Evolutionary conservation across 2,329 filamentous ascomycete species (phyloP).

Genomic region (Exophiala sp.): DNA sequence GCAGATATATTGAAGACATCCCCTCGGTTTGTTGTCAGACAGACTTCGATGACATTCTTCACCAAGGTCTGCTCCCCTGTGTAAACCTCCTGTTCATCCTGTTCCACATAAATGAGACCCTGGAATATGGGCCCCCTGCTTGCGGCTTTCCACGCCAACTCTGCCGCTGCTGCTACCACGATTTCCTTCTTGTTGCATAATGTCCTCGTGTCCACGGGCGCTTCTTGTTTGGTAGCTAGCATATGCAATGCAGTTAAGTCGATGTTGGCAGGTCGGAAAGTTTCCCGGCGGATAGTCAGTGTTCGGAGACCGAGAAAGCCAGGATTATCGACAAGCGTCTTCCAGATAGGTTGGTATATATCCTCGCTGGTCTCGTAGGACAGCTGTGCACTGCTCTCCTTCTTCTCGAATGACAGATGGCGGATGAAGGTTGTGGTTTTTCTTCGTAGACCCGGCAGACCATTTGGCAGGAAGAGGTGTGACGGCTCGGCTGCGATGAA

Average conservation of each 20-base stretch:
- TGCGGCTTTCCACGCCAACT: conserved; percentile 7
- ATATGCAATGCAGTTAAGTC: conserved; percentile 4
- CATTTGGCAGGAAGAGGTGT: conserved; percentile 15
- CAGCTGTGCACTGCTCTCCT: background rate
- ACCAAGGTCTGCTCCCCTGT: background rate
- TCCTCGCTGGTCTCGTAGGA: conserved; percentile 4
- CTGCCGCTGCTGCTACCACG: conserved; percentile 8
- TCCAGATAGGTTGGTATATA: conserved; percentile 6
- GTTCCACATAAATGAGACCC: conserved; percentile 1
- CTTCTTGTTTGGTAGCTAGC: background rate
- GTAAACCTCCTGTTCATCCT: background rate
- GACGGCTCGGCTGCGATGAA: conserved; percentile 14
- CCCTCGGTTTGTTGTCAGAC: conserved; percentile 1
- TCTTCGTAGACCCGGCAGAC: conserved; percentile 10
- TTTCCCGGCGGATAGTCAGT: conserved; percentile 17
- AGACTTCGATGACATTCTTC: conserved; percentile 3
- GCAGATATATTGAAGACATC: background rate
- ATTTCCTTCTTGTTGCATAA: conserved; percentile 14
- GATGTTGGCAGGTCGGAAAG: conserved; percentile 6
- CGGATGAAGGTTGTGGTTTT: conserved; percentile 11
- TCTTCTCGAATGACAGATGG: conserved; percentile 10
- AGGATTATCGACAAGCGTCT: conserved; percentile 8
- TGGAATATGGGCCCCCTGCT: conserved; percentile 8
- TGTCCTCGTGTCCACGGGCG: background rate
- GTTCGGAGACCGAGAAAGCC: conserved; percentile 12